Evolutionary conservation across 1,284 basidiomycete species (phyloP), one percentile per base, ranked within the genome.

Genomic region (Neotropicomus parvogracilis): DNA sequence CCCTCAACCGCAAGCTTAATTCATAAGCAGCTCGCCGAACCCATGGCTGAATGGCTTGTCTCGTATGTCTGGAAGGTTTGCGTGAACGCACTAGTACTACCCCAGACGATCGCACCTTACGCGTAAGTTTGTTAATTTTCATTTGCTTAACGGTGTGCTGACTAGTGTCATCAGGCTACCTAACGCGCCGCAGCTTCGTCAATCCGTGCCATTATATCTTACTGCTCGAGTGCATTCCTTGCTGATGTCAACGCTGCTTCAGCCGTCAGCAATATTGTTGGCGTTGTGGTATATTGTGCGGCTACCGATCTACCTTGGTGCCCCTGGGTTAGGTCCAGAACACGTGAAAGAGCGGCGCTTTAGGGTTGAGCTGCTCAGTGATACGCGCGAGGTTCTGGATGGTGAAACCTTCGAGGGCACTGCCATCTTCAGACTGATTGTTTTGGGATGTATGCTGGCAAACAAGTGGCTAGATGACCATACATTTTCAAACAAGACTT

Each of bases 401-500:
- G 71, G 75, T 46, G 80, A 80, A 44, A 69, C 73, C 3, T 69
- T 71, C 44, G 81, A 85, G 62, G 70, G 71, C 9, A 74, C 54
- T 26, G 81, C 80, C 2, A 79, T 83, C 11, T 89, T 88, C 65
- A 79, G 84, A 43, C 68, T 90, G 35, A 75, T 91, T 51, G 77
- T 91, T 16, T 73, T 94, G n/a, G 91, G 90, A 27, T 86, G 87
- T 54, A 88, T 92, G 81, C 73, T 93, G 33, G 86, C 91, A 19
- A 93, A 93, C 68, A 94, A 94, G 70, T 93, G 91, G 90, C 64
- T 94, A 55, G 91, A 94, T 61, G 91, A 94, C 61, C 90, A 93
- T 62, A 93, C 91, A 0, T 94, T 92, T 69, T 88, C 89, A 44
- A 92, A 91, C 71, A 91, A 91, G 73, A 93, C 91, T 49, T 94